A percentile compares a stretch with the other conserved stretches of the same genome.
phyloP scores from a whole-genome alignment of 148 eudicot genomes.

The Rhododendron mucronatum region DNA sequence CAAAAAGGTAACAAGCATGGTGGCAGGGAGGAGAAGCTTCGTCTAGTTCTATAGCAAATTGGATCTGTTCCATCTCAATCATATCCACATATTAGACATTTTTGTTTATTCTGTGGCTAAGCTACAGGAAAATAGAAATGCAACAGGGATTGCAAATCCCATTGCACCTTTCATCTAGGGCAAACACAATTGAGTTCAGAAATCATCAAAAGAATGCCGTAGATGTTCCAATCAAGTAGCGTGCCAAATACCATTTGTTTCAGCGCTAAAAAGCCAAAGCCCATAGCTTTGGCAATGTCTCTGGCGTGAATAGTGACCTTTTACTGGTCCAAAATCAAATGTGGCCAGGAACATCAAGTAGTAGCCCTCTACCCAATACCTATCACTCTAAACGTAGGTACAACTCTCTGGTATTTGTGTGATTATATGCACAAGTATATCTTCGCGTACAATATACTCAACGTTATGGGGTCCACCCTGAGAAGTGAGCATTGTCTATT shows the following conservation, averaged over 20 bases:
- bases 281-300: background rate
- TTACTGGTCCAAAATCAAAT: slow-evolving; percentile 1
- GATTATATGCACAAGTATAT: background rate
- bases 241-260: background rate
- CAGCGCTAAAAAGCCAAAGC: background rate
- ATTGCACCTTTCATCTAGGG: background rate
- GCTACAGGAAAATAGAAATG: background rate
- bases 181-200: background rate
- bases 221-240: background rate
- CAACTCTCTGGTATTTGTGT: background rate
- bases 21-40: background rate
- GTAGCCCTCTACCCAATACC: background rate
- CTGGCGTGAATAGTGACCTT: background rate
- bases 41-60: background rate
- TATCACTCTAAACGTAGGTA: background rate
- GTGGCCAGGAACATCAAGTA: background rate
- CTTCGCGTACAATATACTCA: background rate
- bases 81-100: background rate
- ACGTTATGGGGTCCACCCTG: background rate
- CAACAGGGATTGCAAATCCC: background rate
- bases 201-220: background rate
- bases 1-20: background rate
- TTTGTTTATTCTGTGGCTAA: too few species aligned
- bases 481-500: background rate
- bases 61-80: background rate